These are phyloP conservation scores for Epichloe amarillans DNA, from an alignment of 2,329 filamentous ascomycete species.

Conservation along the genomic window DNA sequence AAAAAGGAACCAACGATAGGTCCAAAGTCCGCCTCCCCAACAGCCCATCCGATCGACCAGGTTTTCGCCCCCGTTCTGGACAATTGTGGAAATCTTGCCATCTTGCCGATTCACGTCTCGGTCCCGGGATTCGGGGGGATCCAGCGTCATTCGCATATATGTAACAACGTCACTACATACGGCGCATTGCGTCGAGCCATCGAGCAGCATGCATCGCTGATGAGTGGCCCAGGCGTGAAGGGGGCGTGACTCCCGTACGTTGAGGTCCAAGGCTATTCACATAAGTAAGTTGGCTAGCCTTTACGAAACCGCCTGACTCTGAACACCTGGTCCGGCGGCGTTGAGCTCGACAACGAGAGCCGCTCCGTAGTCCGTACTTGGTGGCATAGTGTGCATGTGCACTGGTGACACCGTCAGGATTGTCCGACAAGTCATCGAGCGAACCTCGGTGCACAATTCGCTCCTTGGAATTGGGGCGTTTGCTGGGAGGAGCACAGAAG, in stretches of 20 bases:
- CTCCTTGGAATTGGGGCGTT: not conserved
- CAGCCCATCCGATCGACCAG: not conserved
- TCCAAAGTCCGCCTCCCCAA: not conserved
- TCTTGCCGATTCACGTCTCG: not conserved
- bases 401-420: no score
- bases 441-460: not conserved
- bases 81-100: not conserved
- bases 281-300: no score
- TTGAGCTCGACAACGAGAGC: not conserved
- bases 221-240: not conserved
- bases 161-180: not conserved
- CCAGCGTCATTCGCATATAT: not conserved
- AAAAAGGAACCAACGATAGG: not conserved
- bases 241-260: no score
- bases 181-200: conserved; percentile 1
- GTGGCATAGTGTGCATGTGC: no score
- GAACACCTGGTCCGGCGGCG: not conserved
- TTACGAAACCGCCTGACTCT: not conserved
- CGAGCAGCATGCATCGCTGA: not conserved
- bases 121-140: not conserved
- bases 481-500: not conserved
- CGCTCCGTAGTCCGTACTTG: not conserved
- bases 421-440: no score
- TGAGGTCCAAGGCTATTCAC: no score
- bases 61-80: not conserved